Conservation (phyloP, 257 asterid genomes). For the Apocynum venetum region DNA sequence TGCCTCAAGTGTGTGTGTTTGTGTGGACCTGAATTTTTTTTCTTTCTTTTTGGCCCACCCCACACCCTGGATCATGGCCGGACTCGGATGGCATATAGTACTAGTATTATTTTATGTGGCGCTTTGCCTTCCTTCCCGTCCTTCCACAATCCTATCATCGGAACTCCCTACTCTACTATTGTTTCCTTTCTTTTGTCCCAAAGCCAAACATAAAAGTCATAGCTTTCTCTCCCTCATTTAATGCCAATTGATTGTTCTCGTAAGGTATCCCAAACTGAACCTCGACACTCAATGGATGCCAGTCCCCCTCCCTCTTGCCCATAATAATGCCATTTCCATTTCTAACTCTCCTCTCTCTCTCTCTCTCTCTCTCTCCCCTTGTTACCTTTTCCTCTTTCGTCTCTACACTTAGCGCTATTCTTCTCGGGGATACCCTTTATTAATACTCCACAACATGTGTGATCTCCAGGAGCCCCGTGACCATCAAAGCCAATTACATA, state of each 20-base stretch:
- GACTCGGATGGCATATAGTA: background rate
- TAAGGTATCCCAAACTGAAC: conserved; percentile 24
- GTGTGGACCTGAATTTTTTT: conserved; percentile 3
- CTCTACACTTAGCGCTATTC: conserved; percentile 1
- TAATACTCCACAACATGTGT: too few relatives aligned
- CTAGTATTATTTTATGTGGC: background rate
- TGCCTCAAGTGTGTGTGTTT: background rate
- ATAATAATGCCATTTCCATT: conserved; percentile 9
- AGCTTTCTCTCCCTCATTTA: conserved; percentile 24
- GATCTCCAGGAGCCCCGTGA: too few relatives aligned
- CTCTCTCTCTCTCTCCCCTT: background rate
- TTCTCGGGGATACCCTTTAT: background rate
- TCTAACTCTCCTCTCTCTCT: background rate
- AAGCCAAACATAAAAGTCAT: background rate
- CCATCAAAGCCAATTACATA: too few relatives aligned
- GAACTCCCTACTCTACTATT: too few relatives aligned
- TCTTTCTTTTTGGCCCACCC: conserved; percentile 8
- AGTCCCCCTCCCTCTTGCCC: conserved; percentile 9
- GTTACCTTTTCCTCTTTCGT: conserved; percentile 17
- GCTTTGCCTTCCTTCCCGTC: background rate
- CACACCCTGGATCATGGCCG: conserved; percentile 8
- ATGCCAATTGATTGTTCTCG: conserved; percentile 26
- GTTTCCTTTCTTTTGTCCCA: conserved; percentile 1
- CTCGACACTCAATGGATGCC: conserved; percentile 14
- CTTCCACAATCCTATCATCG: background rate